Conservation (phyloP, 257 asterid species). For the Solanum tacnaense region DNA sequence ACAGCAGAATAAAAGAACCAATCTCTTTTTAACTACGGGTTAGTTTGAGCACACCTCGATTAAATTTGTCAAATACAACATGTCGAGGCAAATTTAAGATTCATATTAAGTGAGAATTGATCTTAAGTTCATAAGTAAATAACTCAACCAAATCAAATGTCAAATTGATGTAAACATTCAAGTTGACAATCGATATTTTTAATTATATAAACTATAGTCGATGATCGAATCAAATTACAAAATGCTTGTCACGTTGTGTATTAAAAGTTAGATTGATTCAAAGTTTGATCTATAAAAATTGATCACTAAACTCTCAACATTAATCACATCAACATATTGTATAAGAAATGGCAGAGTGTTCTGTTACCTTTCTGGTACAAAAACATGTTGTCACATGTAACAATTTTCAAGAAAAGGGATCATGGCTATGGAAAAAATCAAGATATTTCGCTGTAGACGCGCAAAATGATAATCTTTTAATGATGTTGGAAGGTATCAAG, state of each 20-base stretch:
- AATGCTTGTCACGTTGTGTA: no score
- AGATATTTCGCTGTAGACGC: background rate
- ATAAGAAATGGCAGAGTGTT: constrained; percentile 11
- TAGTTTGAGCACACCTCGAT: background rate
- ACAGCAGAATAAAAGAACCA: constrained; percentile 18
- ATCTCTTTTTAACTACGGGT: no score
- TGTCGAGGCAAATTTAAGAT: no score
- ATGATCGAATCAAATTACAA: no score
- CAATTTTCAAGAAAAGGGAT: background rate
- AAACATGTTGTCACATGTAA: background rate
- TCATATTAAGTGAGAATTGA: background rate
- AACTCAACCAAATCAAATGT: background rate
- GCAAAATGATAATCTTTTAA: constrained; percentile 2
- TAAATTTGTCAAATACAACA: no score
- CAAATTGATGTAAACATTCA: background rate
- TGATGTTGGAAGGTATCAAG: background rate
- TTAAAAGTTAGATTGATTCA: no score
- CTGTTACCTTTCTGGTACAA: constrained; percentile 7
- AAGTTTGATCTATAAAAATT: no score
- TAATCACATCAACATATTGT: background rate
- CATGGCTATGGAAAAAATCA: background rate
- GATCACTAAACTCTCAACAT: background rate
- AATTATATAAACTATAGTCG: background rate
- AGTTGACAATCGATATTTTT: background rate
- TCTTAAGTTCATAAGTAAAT: no score